These are phyloP conservation scores for Chrysopogon serrulatus DNA, from an alignment of 176 grass and related monocot species.

Conservation along the genomic window DNA sequence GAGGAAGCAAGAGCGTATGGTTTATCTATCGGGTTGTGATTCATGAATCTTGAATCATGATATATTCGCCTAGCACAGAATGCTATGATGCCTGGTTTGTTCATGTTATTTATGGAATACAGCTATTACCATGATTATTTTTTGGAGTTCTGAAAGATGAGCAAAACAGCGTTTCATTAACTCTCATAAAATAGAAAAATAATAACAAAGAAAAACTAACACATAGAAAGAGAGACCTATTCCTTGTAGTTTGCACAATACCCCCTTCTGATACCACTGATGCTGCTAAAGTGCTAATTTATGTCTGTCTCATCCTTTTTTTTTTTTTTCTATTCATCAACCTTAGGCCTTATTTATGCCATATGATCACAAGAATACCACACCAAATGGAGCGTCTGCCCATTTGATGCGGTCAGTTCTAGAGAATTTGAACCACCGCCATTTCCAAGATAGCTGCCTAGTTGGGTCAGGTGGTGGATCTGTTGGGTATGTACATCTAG, in stretches of 20 bases:
- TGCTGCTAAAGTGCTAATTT: neutral
- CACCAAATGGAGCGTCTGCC: constrained; percentile 56
- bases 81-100: neutral
- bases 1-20: neutral
- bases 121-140: neutral
- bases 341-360: constrained; percentile 95
- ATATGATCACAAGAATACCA: constrained; percentile 98
- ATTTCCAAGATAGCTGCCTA: constrained; percentile 89
- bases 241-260: neutral
- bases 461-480: constrained; percentile 92
- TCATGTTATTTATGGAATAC: neutral
- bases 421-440: constrained; percentile 70
- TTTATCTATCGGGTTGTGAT: neutral
- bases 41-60: too few species aligned
- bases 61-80: neutral
- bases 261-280: neutral
- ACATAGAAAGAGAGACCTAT: neutral
- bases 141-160: neutral
- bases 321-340: constrained; percentile 9
- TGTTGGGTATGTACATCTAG: constrained; percentile 67
- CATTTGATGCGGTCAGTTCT: constrained; percentile 83
- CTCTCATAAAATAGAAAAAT: neutral
- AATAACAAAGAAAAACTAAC: neutral
- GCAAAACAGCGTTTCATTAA: neutral
- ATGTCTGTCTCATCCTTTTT: neutral